Conservation (phyloP, 1,284 basidiomycete genomes). For the Cryptococcus sp. region DNA sequence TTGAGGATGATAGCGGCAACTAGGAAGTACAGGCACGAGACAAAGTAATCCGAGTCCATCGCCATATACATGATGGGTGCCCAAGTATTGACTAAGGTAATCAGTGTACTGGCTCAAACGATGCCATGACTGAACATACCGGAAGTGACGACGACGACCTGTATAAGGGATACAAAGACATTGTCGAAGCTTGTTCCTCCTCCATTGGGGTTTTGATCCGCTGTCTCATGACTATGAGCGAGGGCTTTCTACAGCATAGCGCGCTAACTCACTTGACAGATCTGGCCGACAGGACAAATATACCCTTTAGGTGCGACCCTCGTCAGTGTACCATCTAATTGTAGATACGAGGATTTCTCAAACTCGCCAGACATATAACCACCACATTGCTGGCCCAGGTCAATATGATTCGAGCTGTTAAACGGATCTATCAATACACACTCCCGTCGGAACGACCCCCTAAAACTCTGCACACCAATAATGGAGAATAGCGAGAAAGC, state of each 20-base stretch:
- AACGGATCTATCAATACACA: conserved; percentile 49
- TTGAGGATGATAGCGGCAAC: conserved; percentile 76
- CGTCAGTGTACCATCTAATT: conserved; percentile 34
- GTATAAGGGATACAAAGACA: conserved; percentile 73
- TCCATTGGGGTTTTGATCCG: conserved; percentile 60
- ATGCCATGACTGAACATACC: conserved; percentile 52
- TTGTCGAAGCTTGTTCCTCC: conserved; percentile 84
- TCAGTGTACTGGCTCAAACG: not conserved
- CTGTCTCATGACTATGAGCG: conserved; percentile 51
- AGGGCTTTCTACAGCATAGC: not conserved
- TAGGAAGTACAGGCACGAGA: conserved; percentile 85
- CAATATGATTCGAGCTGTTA: conserved; percentile 37
- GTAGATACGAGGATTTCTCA: conserved; percentile 24
- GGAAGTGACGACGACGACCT: conserved; percentile 80
- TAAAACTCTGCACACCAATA: conserved; percentile 85
- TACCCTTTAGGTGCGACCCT: conserved; percentile 64
- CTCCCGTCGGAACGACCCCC: conserved; percentile 67
- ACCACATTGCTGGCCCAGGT: conserved; percentile 63
- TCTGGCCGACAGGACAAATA: conserved; percentile 74
- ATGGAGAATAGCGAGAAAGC: conserved; percentile 86
- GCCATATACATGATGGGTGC: conserved; percentile 76
- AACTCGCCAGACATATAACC: conserved; percentile 66
- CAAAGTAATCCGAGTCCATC: conserved; percentile 87
- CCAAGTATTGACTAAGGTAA: conserved; percentile 47
- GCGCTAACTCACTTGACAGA: conserved; percentile 60